Evolutionary conservation across 2,329 filamentous ascomycete species (phyloP), one percentile per base, ranked within the genome.

Genomic region (Clonostachys rhizophaga): DNA sequence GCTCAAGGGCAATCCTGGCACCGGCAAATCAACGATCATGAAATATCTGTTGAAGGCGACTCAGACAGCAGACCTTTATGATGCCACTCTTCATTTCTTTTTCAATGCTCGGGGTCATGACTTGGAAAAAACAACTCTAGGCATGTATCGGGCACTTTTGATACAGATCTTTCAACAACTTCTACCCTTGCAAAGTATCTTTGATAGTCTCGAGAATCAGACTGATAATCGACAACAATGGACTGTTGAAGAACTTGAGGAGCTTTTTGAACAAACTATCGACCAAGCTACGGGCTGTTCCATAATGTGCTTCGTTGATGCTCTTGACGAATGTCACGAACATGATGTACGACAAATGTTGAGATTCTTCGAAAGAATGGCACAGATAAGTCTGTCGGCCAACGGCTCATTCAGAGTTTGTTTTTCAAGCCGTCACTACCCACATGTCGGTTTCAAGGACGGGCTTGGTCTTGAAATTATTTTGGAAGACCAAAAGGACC

Each of bases 91-190:
- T 43, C 72, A 71, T 44, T 74, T 71, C 55, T 74, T 73, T 52
- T 68, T 67, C 48, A 64, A 67, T 42, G 63, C 67, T 36, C 62
- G 66, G 35, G 54, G 62, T 0, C 52, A 61, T 1, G 30, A 56
- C 13, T 56, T 74, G 9, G 24, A 24, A 24, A 24, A 24, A 24
- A 24, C 24, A 24, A 24, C 62, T 0, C 16, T 60, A 1, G 76
- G 78, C 4, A 65, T 81, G 55, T 78, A 78, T 52, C 67, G 74
- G 6, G 74, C 73, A 2, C 52, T 81, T 8, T 49, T 3, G 62
- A 69, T 44, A 60, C 63, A 30, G 51, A 44, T 36, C 40, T 62
- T 40, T 39, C 48, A 12, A 54, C 30, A 7, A 65, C 63, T 5
- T 40, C 70, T 1, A 68, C 60, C 37, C 14, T 54, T 70, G 0